phyloP scores from a whole-genome alignment of 228 moss, liverwort and hornwort species.

The Sphagnum magellanicum region DNA sequence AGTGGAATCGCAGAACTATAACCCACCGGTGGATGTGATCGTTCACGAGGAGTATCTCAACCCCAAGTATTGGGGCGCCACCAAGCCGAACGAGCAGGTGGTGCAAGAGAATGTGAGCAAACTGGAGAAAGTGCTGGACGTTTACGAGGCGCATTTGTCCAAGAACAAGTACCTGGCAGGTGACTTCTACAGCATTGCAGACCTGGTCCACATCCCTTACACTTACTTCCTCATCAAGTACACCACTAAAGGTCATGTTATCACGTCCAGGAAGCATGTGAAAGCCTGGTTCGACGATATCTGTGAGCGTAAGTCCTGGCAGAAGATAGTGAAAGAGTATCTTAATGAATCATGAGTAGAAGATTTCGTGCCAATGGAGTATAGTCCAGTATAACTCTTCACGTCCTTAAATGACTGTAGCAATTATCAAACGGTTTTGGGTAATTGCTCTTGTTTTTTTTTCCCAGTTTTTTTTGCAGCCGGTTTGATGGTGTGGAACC shows the following conservation, averaged over 20 bases:
- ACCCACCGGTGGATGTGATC: neutral
- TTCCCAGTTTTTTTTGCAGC: too few relatives aligned
- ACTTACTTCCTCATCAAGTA: conserved; percentile 6
- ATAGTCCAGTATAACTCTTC: too few relatives aligned
- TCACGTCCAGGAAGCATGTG: conserved; percentile 17
- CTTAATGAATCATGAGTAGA: too few relatives aligned
- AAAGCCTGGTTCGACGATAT: conserved; percentile 17
- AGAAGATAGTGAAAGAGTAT: conserved; percentile 8
- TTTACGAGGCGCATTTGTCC: conserved; percentile 26
- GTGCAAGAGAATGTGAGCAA: conserved; percentile 17
- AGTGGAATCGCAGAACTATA: conserved; percentile 24
- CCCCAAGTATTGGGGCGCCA: neutral
- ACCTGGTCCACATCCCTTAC: conserved; percentile 21
- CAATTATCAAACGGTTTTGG: too few relatives aligned
- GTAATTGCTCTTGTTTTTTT: too few relatives aligned
- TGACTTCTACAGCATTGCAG: conserved; percentile 25
- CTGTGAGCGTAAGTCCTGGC: conserved; percentile 10
- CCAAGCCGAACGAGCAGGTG: conserved; percentile 6
- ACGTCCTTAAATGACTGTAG: too few relatives aligned
- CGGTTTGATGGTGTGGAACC: too few relatives aligned
- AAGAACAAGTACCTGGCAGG: conserved; percentile 33
- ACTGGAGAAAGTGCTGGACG: conserved; percentile 29
- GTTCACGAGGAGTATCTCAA: neutral
- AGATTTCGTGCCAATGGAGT: too few relatives aligned
- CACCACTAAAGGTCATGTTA: conserved; percentile 6